phyloP scores from a whole-genome alignment of 2,329 filamentous ascomycete species.

The Fusarium nodosum region DNA sequence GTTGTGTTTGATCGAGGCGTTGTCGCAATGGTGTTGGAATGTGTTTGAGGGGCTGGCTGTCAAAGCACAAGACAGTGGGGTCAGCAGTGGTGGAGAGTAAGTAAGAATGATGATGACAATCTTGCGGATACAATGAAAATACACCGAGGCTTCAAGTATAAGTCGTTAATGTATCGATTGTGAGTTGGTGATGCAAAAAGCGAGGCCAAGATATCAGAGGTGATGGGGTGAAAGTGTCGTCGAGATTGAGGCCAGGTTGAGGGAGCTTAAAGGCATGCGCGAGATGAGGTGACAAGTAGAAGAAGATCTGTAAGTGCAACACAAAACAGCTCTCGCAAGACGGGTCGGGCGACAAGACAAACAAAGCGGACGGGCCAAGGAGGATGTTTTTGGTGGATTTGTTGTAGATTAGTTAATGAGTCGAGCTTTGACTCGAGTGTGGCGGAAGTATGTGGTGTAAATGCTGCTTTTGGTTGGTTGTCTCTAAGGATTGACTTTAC shows the following conservation, averaged over 20 bases:
- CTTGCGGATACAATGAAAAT: conserved; percentile 29
- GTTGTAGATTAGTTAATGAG: conserved; percentile 42
- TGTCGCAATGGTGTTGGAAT: conserved; percentile 39
- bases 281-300: conserved; percentile 26
- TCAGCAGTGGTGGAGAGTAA: conserved; percentile 21
- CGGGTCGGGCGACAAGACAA: conserved; percentile 36
- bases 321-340: conserved; percentile 32
- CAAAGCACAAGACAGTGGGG: conserved; percentile 42
- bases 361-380: conserved; percentile 28
- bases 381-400: conserved; percentile 36
- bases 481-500: conserved; percentile 7
- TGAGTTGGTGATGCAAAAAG: conserved; percentile 23
- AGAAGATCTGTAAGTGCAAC: conserved; percentile 28
- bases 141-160: background rate
- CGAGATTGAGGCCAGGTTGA: conserved; percentile 43
- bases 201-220: conserved; percentile 20
- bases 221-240: conserved; percentile 45
- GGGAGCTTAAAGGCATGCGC: conserved; percentile 28
- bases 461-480: conserved; percentile 8
- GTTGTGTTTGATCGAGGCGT: conserved; percentile 24
- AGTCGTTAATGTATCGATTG: conserved; percentile 19
- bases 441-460: conserved; percentile 28
- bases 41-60: conserved; percentile 37
- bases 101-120: conserved; percentile 25
- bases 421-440: conserved; percentile 40